Evolutionary conservation across 495 filamentous ascomycete species (phyloP), one percentile per base, ranked within the genome.

Genomic region (Trichocladium antarcticum): DNA sequence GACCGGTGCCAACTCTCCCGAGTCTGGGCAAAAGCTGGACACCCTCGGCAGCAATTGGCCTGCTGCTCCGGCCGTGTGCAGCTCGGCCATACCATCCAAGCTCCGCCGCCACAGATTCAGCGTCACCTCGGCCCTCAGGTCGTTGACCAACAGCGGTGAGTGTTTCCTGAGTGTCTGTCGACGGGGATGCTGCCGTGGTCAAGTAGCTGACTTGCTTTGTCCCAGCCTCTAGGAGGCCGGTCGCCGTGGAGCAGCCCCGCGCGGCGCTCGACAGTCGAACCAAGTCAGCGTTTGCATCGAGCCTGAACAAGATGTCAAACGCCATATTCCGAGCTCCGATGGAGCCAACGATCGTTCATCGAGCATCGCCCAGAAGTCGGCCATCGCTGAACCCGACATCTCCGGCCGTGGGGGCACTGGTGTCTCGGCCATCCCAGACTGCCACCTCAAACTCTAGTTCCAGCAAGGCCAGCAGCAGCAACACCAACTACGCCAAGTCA

Each of bases 311-410:
- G 48, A 67, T 75, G 51, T 70, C 72, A 16, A 57, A 63, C 49
- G 62, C 67, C 14, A 54, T 74, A 29, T 57, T 73, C 14, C 69
- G 68, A 28, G 50, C 46, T 28, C 64, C 64, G 16, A 55, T 68
- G 34, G 68, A 73, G 16, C 67, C 69, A 1, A 76, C 70, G 0
- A 64, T 74, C 6, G 68, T 77, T 14, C 70, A 68, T 56, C 65
- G 73, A 31, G 44, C 61, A 21, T 53, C 63, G 21, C 56, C 61
- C 27, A 73, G 71, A 45, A 57, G 53, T 21, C 61, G 63, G 22
- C 67, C 56, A 1, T 57, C 63, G 34, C 16, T 64, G 31, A 56
- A 48, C 31, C 43, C 54, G 14, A 54, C 61, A n/a, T 56, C 60
- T 24, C 49, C 51, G 11, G 39, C 22, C 20, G 32, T 16, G n/a